A percentile compares a stretch with the other conserved stretches of the same genome.
These are phyloP conservation scores for Vanrija sp. DNA, from an alignment of 1,284 basidiomycete genomes.

Conservation along the genomic window DNA sequence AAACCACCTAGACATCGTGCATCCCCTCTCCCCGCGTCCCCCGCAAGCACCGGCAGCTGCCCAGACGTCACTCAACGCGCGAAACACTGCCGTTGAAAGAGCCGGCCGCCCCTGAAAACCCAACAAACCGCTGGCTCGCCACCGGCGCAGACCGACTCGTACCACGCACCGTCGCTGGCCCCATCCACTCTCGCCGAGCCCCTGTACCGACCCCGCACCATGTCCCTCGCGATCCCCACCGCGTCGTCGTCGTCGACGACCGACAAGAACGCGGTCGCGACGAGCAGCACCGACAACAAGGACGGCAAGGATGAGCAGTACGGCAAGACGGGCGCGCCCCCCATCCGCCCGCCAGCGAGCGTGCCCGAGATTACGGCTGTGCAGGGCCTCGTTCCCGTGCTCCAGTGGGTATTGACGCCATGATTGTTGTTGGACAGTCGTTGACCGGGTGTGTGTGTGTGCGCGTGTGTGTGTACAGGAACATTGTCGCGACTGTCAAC, in stretches of 20 bases:
- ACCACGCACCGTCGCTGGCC: not conserved
- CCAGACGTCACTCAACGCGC: too few species aligned
- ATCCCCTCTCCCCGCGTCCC: not conserved
- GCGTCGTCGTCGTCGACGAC: not conserved
- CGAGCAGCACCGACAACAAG: not conserved
- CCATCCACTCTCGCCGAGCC: not conserved
- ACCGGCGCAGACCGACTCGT: not conserved
- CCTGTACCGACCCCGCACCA: constrained; percentile 1
- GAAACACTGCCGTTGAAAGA: not conserved
- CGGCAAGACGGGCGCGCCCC: constrained; percentile 15
- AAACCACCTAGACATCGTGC: not conserved
- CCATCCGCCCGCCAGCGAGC: constrained; percentile 23
- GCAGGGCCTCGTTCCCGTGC: constrained; percentile 87
- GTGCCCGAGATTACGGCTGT: constrained; percentile 78
- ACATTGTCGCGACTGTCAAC: constrained; percentile 99
- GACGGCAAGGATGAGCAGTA: constrained; percentile 10
- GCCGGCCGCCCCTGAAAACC: too few species aligned
- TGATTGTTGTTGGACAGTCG: not conserved
- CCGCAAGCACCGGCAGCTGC: too few species aligned
- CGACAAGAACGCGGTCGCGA: not conserved
- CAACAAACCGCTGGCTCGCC: not conserved
- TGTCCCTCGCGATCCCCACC: constrained; percentile 27
- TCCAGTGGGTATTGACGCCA: constrained; percentile 58
- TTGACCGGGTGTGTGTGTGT: not conserved
- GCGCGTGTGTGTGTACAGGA: constrained; percentile 52